phyloP scores from a whole-genome alignment of 257 asterid genomes.

The Nicotiana otophora region DNA sequence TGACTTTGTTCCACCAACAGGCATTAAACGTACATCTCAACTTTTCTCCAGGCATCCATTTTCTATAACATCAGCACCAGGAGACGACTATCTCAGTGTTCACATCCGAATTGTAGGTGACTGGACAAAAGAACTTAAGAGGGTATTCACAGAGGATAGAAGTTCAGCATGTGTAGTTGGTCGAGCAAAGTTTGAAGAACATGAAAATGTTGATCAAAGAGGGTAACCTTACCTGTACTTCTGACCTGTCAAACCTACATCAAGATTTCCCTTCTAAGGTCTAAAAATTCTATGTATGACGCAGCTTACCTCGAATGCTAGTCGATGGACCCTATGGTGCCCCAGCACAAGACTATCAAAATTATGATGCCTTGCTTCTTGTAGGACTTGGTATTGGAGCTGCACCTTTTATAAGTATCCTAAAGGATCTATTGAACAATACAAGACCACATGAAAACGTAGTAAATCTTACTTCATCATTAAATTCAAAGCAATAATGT shows the following conservation, averaged over 20 bases:
- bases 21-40: not conserved
- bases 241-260: slow-evolving; percentile 1
- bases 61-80: slow-evolving; percentile 95
- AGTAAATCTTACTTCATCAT: not conserved
- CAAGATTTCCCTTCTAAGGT: not conserved
- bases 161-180: slow-evolving; percentile 49
- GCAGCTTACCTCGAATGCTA: slow-evolving; percentile 68
- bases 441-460: slow-evolving; percentile 47
- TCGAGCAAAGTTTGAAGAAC: slow-evolving; percentile 50
- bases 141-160: slow-evolving; percentile 52
- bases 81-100: slow-evolving; percentile 72
- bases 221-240: slow-evolving; percentile 37
- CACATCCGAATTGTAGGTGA: slow-evolving; percentile 83
- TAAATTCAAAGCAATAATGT: not conserved
- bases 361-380: slow-evolving; percentile 73
- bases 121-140: slow-evolving; percentile 47
- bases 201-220: slow-evolving; percentile 43
- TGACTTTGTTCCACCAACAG: not conserved
- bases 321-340: slow-evolving; percentile 96
- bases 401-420: slow-evolving; percentile 89
- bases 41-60: slow-evolving; percentile 77
- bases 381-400: slow-evolving; percentile 94
- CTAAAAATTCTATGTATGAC: not conserved
- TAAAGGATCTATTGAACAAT: slow-evolving; percentile 68
- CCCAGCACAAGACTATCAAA: slow-evolving; percentile 85